Conservation (phyloP, 139 green algal species). For the Micromonas pusilla region DNA sequence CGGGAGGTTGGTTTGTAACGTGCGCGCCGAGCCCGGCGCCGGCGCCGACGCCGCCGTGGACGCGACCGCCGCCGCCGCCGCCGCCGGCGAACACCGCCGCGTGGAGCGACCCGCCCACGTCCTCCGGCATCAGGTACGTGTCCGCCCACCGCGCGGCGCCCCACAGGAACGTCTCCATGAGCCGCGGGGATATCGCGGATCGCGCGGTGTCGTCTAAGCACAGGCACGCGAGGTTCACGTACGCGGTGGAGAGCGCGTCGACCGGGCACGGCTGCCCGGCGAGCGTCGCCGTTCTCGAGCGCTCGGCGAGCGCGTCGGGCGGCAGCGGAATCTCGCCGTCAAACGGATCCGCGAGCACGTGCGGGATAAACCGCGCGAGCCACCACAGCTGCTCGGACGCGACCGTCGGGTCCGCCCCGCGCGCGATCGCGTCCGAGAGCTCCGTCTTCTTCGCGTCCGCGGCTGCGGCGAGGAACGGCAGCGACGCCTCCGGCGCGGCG, state of each 20-base stretch:
- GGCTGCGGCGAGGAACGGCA: conserved; percentile 44
- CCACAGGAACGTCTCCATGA: conserved; percentile 66
- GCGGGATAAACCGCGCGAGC: conserved; percentile 53
- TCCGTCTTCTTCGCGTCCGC: conserved; percentile 31
- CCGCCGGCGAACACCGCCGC: conserved; percentile 6
- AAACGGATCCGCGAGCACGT: conserved; percentile 67
- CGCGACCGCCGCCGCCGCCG: not conserved
- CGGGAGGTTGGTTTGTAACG: conserved; percentile 3
- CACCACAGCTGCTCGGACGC: conserved; percentile 73
- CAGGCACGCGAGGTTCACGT: conserved; percentile 40
- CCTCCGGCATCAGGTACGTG: conserved; percentile 77
- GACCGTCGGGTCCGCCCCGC: conserved; percentile 41
- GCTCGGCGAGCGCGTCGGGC: conserved; percentile 46
- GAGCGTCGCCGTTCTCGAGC: conserved; percentile 25
- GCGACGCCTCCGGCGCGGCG: conserved; percentile 33
- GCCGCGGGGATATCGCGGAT: conserved; percentile 49
- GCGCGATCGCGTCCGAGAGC: conserved; percentile 32
- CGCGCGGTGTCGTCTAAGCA: conserved; percentile 34
- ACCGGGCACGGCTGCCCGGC: conserved; percentile 26
- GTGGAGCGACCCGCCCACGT: conserved; percentile 24
- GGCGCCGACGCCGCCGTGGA: not conserved
- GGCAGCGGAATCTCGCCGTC: conserved; percentile 72
- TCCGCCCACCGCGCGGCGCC: conserved; percentile 63
- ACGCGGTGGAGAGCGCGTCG: conserved; percentile 28
- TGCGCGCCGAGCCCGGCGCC: not conserved